phyloP scores from a whole-genome alignment of 345 rosid genomes.

The Euclidium syriacum region DNA sequence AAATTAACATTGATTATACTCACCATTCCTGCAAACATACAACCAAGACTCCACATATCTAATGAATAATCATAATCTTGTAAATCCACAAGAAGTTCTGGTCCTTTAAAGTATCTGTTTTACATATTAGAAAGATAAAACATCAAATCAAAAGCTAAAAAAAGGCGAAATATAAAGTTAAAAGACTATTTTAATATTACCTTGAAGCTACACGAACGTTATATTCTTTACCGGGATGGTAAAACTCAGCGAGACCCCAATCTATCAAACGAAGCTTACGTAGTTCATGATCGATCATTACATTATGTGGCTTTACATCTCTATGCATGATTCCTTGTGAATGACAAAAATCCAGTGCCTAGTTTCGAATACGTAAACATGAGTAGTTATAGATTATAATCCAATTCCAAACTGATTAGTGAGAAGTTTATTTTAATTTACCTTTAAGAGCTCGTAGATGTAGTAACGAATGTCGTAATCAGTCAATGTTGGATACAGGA shows the following conservation, averaged over 20 bases:
- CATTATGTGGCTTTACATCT: constrained; percentile 86
- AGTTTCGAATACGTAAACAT: too few species aligned
- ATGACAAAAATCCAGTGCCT: constrained; percentile 82
- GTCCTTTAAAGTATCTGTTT: constrained; percentile 93
- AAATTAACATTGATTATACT: too few species aligned
- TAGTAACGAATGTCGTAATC: constrained; percentile 85
- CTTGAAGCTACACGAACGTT: constrained; percentile 88
- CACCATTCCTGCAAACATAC: constrained; percentile 99
- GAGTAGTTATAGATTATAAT: too few species aligned
- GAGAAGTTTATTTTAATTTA: too few species aligned
- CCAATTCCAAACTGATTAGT: too few species aligned
- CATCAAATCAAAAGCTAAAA: neutral
- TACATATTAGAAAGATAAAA: neutral
- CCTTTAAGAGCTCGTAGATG: constrained; percentile 83
- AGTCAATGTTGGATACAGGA: constrained; percentile 78
- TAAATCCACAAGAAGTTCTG: constrained; percentile 89
- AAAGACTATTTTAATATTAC: constrained; percentile 28
- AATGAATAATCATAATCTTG: constrained; percentile 97
- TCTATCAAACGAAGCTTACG: constrained; percentile 81
- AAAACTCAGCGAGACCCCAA: constrained; percentile 90
- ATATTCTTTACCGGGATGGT: constrained; percentile 79
- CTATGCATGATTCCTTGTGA: constrained; percentile 91
- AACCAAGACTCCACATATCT: constrained; percentile 99
- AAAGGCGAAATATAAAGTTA: neutral
- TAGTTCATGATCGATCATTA: constrained; percentile 85